phyloP scores from a whole-genome alignment of 768 basidiomycete species.

The Pholiota molesta region DNA sequence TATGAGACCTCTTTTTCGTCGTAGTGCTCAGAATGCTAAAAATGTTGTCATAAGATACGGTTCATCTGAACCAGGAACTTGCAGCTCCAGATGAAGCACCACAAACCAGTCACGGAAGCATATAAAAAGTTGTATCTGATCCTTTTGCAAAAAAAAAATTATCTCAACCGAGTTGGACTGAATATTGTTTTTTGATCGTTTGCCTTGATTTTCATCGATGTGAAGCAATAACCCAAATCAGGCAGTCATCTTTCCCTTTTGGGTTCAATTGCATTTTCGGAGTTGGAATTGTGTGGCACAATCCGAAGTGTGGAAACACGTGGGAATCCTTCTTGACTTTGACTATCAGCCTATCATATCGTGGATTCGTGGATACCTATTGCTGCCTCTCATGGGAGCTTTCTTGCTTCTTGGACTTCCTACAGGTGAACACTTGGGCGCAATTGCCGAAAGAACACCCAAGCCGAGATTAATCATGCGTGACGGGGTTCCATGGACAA shows the following conservation, averaged over 20 bases:
- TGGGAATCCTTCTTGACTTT: neutral
- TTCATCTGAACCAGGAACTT: slow-evolving; percentile 8
- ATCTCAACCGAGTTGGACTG: too few relatives aligned
- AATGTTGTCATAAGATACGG: slow-evolving; percentile 9
- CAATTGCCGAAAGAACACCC: too few relatives aligned
- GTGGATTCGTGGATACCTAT: neutral
- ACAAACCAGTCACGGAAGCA: slow-evolving; percentile 17
- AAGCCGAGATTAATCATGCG: too few relatives aligned
- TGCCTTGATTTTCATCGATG: too few relatives aligned
- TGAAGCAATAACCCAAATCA: neutral
- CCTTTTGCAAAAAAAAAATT: too few relatives aligned
- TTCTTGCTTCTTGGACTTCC: too few relatives aligned
- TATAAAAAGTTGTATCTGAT: neutral
- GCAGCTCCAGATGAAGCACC: slow-evolving; percentile 17
- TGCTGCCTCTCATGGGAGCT: neutral
- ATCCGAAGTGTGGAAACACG: neutral
- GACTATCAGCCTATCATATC: neutral
- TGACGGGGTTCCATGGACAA: neutral
- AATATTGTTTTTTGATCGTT: too few relatives aligned
- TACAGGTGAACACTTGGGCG: too few relatives aligned
- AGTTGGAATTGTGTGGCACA: too few relatives aligned
- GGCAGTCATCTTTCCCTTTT: neutral
- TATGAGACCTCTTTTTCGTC: neutral
- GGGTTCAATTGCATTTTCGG: neutral
- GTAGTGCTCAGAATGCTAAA: neutral